Conservation (phyloP, 2,329 filamentous ascomycete genomes). For the Aspergillus melleus region DNA sequence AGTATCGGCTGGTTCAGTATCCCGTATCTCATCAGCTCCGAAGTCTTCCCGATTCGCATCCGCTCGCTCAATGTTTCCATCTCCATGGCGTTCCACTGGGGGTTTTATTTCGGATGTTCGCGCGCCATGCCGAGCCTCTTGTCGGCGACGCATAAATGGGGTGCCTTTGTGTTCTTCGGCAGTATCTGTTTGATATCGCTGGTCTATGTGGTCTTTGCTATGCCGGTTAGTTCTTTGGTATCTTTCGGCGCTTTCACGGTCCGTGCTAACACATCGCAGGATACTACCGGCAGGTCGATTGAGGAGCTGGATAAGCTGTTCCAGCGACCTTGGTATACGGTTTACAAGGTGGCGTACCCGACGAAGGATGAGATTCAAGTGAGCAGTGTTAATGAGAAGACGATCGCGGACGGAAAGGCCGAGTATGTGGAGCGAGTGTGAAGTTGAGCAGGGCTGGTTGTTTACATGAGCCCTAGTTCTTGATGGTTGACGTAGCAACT, state of each 20-base stretch:
- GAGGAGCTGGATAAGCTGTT: conserved; percentile 22
- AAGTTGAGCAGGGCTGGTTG: neutral
- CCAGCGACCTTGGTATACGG: conserved; percentile 20
- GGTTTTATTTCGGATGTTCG: conserved; percentile 41
- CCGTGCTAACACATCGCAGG: conserved; percentile 6
- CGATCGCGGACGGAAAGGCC: neutral
- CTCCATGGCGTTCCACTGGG: conserved; percentile 44
- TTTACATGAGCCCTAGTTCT: too few species aligned
- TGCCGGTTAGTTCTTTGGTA: conserved; percentile 14
- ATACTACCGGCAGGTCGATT: conserved; percentile 20
- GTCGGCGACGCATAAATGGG: conserved; percentile 23
- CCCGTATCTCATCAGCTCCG: conserved; percentile 48
- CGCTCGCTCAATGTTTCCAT: conserved; percentile 47
- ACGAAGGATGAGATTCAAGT: neutral
- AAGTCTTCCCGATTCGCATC: conserved; percentile 49
- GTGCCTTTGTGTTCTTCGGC: conserved; percentile 23
- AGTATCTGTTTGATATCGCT: conserved; percentile 20
- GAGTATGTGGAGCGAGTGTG: neutral
- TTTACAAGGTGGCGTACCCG: conserved; percentile 19
- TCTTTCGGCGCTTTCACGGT: too few species aligned
- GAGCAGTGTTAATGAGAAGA: neutral
- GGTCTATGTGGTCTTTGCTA: conserved; percentile 23
- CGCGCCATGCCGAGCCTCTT: conserved; percentile 24
- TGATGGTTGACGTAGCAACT: neutral
- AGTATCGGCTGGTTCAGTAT: conserved; percentile 41